These are phyloP conservation scores for Neobulgaria alba DNA, from an alignment of 2,329 filamentous ascomycete species.

Conservation along the genomic window DNA sequence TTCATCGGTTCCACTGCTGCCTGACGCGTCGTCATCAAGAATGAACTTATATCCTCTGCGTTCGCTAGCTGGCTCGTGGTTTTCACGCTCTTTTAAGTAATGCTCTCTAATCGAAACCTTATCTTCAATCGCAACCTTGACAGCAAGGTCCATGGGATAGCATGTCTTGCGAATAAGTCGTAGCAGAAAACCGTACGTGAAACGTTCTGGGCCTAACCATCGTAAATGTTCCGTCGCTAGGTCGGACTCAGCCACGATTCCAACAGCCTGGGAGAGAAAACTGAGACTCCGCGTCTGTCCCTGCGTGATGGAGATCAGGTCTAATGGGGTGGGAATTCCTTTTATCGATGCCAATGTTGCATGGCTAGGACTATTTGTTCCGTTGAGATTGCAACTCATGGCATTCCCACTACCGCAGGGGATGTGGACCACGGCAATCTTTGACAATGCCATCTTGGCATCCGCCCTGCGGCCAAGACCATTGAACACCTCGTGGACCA, in stretches of 20 bases:
- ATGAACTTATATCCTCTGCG: constrained; percentile 23
- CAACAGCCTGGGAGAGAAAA: constrained; percentile 84
- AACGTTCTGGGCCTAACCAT: constrained; percentile 85
- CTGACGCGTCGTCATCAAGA: constrained; percentile 28
- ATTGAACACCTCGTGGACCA: constrained; percentile 92
- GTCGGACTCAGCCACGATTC: constrained; percentile 84
- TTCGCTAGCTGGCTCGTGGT: constrained; percentile 22
- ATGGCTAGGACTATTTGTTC: constrained; percentile 64
- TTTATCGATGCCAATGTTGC: constrained; percentile 83
- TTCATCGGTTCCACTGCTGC: constrained; percentile 27
- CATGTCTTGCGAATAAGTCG: constrained; percentile 66
- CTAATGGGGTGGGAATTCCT: constrained; percentile 72
- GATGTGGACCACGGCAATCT: constrained; percentile 75
- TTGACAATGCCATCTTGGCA: constrained; percentile 63
- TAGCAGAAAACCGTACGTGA: constrained; percentile 75
- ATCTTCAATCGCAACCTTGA: constrained; percentile 72
- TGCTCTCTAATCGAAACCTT: constrained; percentile 67
- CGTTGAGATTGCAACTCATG: constrained; percentile 82
- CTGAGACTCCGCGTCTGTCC: constrained; percentile 66
- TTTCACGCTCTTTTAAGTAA: constrained; percentile 46
- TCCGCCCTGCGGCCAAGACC: constrained; percentile 72
- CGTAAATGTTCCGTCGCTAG: constrained; percentile 82
- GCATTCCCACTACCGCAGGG: constrained; percentile 94
- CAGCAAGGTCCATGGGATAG: constrained; percentile 82
- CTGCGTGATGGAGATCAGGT: constrained; percentile 83